phyloP scores from a whole-genome alignment of 495 filamentous ascomycete genomes.

The Aspergillus hancockii region DNA sequence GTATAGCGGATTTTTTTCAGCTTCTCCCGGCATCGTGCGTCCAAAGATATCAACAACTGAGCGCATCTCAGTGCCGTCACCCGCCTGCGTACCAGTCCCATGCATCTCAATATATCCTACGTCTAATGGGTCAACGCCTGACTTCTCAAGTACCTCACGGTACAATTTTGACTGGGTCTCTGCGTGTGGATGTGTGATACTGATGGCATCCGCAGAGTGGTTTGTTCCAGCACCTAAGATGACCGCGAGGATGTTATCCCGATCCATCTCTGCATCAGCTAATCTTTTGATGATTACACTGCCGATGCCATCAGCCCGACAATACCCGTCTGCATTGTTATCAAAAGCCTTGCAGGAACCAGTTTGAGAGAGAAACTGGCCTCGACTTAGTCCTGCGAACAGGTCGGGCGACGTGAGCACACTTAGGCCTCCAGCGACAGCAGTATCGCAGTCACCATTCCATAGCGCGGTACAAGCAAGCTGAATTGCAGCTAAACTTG shows the following conservation, averaged over 20 bases:
- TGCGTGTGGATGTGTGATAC: conserved; percentile 76
- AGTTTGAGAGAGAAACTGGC: conserved; percentile 75
- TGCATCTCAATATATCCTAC: conserved; percentile 84
- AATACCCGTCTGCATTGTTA: conserved; percentile 75
- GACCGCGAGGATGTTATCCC: conserved; percentile 68
- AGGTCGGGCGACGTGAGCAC: conserved; percentile 79
- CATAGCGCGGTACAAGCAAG: conserved; percentile 78
- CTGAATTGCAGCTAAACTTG: conserved; percentile 80
- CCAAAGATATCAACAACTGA: conserved; percentile 77
- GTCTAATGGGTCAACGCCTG: conserved; percentile 67
- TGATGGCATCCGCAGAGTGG: conserved; percentile 71
- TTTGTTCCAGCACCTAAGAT: conserved; percentile 68
- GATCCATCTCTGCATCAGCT: conserved; percentile 68
- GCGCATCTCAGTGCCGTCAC: conserved; percentile 73
- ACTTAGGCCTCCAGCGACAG: conserved; percentile 79
- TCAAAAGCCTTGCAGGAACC: conserved; percentile 80
- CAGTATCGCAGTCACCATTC: conserved; percentile 80
- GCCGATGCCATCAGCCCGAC: conserved; percentile 68
- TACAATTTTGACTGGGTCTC: conserved; percentile 68
- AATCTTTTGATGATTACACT: conserved; percentile 72
- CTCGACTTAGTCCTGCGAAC: conserved; percentile 71
- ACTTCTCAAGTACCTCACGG: conserved; percentile 61
- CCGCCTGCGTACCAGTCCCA: conserved; percentile 81
- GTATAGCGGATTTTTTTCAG: no score
- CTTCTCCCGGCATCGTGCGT: conserved; percentile 58